phyloP scores from a whole-genome alignment of 2,329 filamentous ascomycete genomes.

The Aspergillus oerlinghausenensis region DNA sequence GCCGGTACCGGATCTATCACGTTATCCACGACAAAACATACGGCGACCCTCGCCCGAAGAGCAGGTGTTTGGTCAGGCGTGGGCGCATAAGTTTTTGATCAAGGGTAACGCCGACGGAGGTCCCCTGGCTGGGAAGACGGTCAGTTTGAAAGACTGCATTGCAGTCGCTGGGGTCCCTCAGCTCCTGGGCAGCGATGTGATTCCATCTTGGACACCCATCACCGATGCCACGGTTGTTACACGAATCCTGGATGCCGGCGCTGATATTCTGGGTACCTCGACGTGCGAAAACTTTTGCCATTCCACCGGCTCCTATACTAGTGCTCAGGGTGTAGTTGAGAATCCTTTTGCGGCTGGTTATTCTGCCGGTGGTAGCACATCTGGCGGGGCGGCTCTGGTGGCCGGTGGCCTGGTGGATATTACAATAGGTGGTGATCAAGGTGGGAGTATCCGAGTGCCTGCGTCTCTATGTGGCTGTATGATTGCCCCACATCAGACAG shows the following conservation, averaged over 20 bases:
- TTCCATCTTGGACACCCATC: slow-evolving; percentile 47
- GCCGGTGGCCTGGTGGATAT: slow-evolving; percentile 23
- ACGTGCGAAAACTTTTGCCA: slow-evolving; percentile 52
- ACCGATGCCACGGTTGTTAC: slow-evolving; percentile 54
- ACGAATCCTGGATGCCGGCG: slow-evolving; percentile 48
- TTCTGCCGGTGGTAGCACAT: slow-evolving; percentile 26
- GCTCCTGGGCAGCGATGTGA: slow-evolving; percentile 50
- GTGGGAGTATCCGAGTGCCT: slow-evolving; percentile 30
- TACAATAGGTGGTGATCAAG: slow-evolving; percentile 31
- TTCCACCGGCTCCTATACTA: slow-evolving; percentile 26
- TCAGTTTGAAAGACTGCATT: slow-evolving; percentile 54
- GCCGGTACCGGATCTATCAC: slow-evolving; percentile 36
- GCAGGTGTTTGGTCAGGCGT: slow-evolving; percentile 47
- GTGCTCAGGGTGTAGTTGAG: slow-evolving; percentile 24
- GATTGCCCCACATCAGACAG: background rate
- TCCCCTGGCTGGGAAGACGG: slow-evolving; percentile 40
- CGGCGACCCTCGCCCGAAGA: slow-evolving; percentile 37
- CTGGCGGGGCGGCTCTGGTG: slow-evolving; percentile 25
- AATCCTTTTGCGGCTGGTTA: slow-evolving; percentile 27
- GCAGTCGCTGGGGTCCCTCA: slow-evolving; percentile 52
- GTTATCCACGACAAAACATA: slow-evolving; percentile 45
- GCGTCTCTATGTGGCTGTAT: slow-evolving; percentile 42
- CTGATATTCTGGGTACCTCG: slow-evolving; percentile 47
- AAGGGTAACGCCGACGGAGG: slow-evolving; percentile 25
- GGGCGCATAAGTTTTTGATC: slow-evolving; percentile 50